Conservation (phyloP, 352 stramenopile species). For the Elongisporangium undulatum region DNA sequence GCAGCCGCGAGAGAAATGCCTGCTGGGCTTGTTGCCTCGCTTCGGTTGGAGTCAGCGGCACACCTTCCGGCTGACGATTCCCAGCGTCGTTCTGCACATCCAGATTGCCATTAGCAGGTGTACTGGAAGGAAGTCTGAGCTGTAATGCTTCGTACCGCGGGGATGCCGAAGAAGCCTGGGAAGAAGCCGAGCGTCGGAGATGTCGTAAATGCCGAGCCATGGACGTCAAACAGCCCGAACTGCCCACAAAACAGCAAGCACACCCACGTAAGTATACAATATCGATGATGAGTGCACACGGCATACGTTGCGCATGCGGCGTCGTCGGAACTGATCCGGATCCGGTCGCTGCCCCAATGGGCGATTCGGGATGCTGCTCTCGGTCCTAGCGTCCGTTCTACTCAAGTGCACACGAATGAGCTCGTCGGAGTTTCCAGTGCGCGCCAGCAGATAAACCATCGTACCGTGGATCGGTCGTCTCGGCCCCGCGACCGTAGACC, state of each 20-base stretch:
- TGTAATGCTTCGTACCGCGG: slow-evolving; percentile 22
- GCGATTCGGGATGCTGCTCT: slow-evolving; percentile 40
- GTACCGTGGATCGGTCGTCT: slow-evolving; percentile 60
- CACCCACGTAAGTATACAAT: not conserved
- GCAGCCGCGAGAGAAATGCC: slow-evolving; percentile 63
- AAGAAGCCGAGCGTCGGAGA: slow-evolving; percentile 82
- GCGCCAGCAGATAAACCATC: not conserved
- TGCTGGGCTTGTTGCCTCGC: slow-evolving; percentile 64
- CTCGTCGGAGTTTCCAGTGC: no score
- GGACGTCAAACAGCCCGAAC: slow-evolving; percentile 34
- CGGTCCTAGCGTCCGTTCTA: slow-evolving; percentile 18
- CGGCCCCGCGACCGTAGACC: slow-evolving; percentile 76
- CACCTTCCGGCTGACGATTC: slow-evolving; percentile 38
- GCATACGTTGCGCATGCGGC: slow-evolving; percentile 44
- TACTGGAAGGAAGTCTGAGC: not conserved
- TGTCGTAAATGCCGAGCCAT: slow-evolving; percentile 36
- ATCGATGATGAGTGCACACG: not conserved
- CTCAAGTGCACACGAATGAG: no score
- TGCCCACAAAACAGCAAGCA: slow-evolving; percentile 1
- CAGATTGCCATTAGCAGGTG: not conserved
- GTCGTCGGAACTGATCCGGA: slow-evolving; percentile 49
- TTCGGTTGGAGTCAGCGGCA: slow-evolving; percentile 44
- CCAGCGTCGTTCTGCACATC: slow-evolving; percentile 25
- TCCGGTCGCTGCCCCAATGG: slow-evolving; percentile 61
- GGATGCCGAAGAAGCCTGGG: slow-evolving; percentile 74